Conservation (phyloP, 306 rosid species). For the Cucumis cinereus region DNA sequence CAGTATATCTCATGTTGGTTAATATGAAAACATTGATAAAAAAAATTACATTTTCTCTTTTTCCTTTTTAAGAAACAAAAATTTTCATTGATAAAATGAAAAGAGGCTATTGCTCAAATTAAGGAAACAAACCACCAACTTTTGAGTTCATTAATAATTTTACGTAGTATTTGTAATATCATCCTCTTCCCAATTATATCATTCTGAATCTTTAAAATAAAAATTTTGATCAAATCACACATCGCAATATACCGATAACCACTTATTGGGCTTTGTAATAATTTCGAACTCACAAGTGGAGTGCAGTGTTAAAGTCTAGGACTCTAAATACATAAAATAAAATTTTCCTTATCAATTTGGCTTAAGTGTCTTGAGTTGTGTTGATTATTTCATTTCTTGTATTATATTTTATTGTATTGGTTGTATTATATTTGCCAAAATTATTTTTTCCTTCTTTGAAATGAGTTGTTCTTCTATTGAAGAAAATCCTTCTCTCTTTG, state of each 20-base stretch:
- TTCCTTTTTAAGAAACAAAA: no score
- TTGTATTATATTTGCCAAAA: no score
- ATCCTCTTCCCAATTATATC: neutral
- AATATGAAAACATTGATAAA: neutral
- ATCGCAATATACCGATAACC: neutral
- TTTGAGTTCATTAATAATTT: neutral
- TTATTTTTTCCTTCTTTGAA: no score
- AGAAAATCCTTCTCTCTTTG: no score
- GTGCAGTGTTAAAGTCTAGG: neutral
- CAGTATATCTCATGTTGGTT: neutral
- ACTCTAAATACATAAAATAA: no score
- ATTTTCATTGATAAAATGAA: no score
- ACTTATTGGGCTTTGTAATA: neutral
- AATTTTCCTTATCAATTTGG: no score
- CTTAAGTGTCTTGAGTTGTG: neutral
- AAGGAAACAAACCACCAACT: neutral
- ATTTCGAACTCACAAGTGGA: neutral
- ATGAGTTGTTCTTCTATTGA: no score
- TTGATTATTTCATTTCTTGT: neutral
- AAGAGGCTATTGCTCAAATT: no score
- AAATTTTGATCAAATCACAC: no score
- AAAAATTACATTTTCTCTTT: neutral
- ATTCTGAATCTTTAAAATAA: no score
- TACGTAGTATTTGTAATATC: neutral
- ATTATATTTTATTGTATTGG: no score